Evolutionary conservation across 305 asterid species (phyloP).

Genomic region (Solanum hybrid): DNA sequence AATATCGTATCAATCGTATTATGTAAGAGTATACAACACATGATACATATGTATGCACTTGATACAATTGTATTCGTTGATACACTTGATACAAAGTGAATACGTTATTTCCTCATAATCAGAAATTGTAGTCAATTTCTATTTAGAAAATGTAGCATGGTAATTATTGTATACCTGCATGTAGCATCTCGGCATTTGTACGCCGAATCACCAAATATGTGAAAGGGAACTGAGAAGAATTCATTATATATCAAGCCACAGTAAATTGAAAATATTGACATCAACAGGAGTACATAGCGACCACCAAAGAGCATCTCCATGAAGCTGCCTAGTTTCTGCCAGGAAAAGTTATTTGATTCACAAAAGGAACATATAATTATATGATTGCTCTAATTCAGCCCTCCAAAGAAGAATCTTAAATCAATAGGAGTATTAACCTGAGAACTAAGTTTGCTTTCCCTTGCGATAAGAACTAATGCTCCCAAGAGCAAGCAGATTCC

Average conservation of each 20-base stretch:
- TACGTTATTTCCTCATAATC: background rate
- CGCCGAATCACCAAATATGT: slow-evolving; percentile 94
- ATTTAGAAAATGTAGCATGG: background rate
- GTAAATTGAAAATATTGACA: slow-evolving; percentile 91
- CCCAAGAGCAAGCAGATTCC: slow-evolving; percentile 89
- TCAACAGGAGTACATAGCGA: slow-evolving; percentile 83
- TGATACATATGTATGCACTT: background rate
- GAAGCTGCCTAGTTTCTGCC: slow-evolving; percentile 98
- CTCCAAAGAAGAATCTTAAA: background rate
- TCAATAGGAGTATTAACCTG: slow-evolving; percentile 48
- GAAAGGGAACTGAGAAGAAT: slow-evolving; percentile 94
- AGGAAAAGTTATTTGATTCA: slow-evolving; percentile 13
- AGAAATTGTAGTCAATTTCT: background rate
- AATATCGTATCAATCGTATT: background rate
- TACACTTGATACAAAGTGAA: background rate
- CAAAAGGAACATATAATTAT: background rate
- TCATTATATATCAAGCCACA: slow-evolving; percentile 98
- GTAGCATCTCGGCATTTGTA: slow-evolving; percentile 75
- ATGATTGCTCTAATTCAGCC: background rate
- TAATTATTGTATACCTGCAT: slow-evolving; percentile 61
- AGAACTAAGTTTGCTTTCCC: slow-evolving; percentile 66
- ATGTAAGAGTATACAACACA: background rate
- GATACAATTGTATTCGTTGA: background rate
- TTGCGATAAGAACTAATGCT: slow-evolving; percentile 67
- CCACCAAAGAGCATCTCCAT: slow-evolving; percentile 99